Conservation (phyloP, 495 filamentous ascomycete species). For the Corynascus novoguineensis region DNA sequence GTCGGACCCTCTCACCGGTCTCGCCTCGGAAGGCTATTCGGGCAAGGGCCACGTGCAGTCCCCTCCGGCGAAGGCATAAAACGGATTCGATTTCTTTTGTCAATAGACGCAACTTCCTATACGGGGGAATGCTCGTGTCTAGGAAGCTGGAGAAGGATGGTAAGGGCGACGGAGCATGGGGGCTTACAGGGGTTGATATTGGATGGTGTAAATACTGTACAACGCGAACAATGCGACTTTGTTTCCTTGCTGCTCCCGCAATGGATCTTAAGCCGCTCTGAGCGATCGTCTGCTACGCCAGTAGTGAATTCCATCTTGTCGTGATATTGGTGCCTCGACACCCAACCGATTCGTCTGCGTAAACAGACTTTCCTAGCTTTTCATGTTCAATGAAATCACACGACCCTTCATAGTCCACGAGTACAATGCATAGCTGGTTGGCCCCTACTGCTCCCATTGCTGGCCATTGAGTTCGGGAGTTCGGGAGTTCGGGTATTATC, state of each 20-base stretch:
- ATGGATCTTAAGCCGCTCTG: too few relatives aligned
- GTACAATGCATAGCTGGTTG: too few relatives aligned
- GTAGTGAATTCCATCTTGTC: too few relatives aligned
- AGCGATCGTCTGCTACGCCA: too few relatives aligned
- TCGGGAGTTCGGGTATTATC: too few relatives aligned
- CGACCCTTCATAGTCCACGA: too few relatives aligned
- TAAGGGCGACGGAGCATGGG: conserved; percentile 17
- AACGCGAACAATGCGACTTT: conserved; percentile 34
- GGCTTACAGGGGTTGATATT: conserved; percentile 10
- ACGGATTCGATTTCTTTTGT: conserved; percentile 34
- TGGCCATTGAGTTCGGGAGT: too few relatives aligned
- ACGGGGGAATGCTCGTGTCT: conserved; percentile 16
- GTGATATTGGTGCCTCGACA: too few relatives aligned
- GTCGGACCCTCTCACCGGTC: conserved; percentile 83
- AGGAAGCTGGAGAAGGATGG: conserved; percentile 14
- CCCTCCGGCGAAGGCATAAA: conserved; percentile 38
- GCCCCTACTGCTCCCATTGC: too few relatives aligned
- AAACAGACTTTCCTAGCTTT: too few relatives aligned
- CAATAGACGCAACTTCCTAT: conserved; percentile 25
- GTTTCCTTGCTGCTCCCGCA: conserved; percentile 18
- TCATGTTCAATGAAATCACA: too few relatives aligned
- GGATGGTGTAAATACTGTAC: conserved; percentile 39
- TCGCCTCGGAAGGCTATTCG: conserved; percentile 71
- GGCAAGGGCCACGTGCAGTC: conserved; percentile 83
- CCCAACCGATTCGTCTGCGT: too few relatives aligned